Evolutionary conservation across 1,284 basidiomycete species (phyloP).

Genomic region (Puccinia coronata): DNA sequence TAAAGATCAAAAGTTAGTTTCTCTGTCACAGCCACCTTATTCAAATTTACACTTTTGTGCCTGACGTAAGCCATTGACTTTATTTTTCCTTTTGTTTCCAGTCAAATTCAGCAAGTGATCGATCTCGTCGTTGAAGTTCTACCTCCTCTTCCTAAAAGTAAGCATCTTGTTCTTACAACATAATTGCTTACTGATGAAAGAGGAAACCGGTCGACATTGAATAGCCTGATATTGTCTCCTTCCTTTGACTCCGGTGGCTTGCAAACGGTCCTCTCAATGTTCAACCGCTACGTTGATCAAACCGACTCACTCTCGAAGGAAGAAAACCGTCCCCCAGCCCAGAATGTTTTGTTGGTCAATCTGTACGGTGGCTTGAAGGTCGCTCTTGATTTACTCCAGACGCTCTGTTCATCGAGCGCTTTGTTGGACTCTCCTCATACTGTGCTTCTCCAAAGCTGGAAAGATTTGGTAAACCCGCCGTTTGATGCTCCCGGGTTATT

Average conservation of each 20-base stretch:
- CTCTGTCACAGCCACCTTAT: no score
- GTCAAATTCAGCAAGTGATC: no score
- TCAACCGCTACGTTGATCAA: conserved; percentile 63
- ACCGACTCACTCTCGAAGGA: conserved; percentile 51
- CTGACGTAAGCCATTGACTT: no score
- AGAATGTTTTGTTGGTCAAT: conserved; percentile 62
- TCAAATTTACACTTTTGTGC: no score
- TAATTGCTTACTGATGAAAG: conserved; percentile 75
- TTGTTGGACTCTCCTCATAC: conserved; percentile 86
- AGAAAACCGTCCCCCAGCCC: conserved; percentile 40
- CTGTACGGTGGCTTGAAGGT: conserved; percentile 80
- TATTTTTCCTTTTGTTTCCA: no score
- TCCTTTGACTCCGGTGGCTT: conserved; percentile 76
- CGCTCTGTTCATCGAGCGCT: conserved; percentile 75
- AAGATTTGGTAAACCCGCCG: conserved; percentile 68
- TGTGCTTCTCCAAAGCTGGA: conserved; percentile 69
- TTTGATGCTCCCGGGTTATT: conserved; percentile 85
- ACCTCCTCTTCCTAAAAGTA: no score
- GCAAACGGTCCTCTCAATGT: conserved; percentile 68
- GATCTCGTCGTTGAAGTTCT: no score
- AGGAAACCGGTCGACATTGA: conserved; percentile 63
- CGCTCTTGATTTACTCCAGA: conserved; percentile 73
- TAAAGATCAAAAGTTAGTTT: no score
- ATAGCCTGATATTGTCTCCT: conserved; percentile 76
- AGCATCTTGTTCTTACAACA: no score